A percentile compares a stretch with the other conserved stretches of the same genome.
Conservation (phyloP, 2,329 filamentous ascomycete species). For the Shiraia sp. region DNA sequence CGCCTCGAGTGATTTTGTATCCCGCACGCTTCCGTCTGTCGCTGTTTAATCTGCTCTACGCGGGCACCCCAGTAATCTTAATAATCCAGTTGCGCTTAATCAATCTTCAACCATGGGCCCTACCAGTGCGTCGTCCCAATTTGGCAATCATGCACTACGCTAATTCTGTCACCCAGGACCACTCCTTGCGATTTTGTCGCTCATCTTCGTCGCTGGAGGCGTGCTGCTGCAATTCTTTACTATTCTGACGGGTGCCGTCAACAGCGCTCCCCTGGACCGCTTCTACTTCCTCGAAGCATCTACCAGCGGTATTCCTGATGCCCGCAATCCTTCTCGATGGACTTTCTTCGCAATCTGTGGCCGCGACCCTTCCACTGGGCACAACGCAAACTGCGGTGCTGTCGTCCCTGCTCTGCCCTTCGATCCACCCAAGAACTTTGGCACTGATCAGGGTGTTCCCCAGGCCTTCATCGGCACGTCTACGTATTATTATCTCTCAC, state of each 20-base stretch:
- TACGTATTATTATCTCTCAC: constrained; percentile 81
- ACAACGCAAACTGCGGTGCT: constrained; percentile 65
- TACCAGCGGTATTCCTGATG: constrained; percentile 67
- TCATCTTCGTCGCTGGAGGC: constrained; percentile 65
- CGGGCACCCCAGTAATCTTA: constrained; percentile 8
- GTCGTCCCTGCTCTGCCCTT: constrained; percentile 67
- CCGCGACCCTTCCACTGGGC: constrained; percentile 52
- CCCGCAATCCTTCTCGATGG: constrained; percentile 72
- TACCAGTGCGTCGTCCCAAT: constrained; percentile 17
- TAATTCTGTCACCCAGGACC: constrained; percentile 51
- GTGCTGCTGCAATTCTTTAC: constrained; percentile 68
- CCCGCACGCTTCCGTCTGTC: constrained; percentile 5
- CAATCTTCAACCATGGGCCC: constrained; percentile 15
- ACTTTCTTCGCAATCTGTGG: constrained; percentile 87
- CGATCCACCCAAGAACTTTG: constrained; percentile 67
- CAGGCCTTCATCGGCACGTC: constrained; percentile 58
- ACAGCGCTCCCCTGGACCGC: constrained; percentile 64
- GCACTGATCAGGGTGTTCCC: constrained; percentile 58
- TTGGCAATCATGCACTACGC: constrained; percentile 2
- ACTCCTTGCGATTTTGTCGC: constrained; percentile 58
- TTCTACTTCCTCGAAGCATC: constrained; percentile 87
- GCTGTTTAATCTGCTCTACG: constrained; percentile 1
- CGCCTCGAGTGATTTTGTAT: neutral
- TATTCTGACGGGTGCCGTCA: constrained; percentile 63
- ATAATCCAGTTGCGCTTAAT: constrained; percentile 2